Conservation (phyloP, 176 grass and related monocot genomes). For the Hordeum vulgare region MorexV3_pseudomolecules_assembly NC_058522.1:359266669-359267168, state of each 20-base stretch:
- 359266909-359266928: background rate
- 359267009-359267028: background rate
- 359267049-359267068: background rate
- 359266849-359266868: background rate
- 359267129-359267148: too few species aligned
- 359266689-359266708: background rate
- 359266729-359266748: too few species aligned
- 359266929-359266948: background rate
- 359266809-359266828: background rate
- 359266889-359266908: background rate
- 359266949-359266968: background rate
- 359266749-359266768: background rate
- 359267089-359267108: too few species aligned
- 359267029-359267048: background rate
- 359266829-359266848: background rate
- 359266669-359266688: background rate
- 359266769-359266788: background rate
- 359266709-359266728: constrained; percentile 10
- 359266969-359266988: background rate
- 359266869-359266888: background rate
- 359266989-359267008: too few species aligned
- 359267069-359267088: too few species aligned
- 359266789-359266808: constrained; percentile 16
- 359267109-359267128: too few species aligned
- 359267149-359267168: too few species aligned